Evolutionary conservation across 1,284 basidiomycete genomes (phyloP).

Genomic region (Anthracocystis setariae): DNA sequence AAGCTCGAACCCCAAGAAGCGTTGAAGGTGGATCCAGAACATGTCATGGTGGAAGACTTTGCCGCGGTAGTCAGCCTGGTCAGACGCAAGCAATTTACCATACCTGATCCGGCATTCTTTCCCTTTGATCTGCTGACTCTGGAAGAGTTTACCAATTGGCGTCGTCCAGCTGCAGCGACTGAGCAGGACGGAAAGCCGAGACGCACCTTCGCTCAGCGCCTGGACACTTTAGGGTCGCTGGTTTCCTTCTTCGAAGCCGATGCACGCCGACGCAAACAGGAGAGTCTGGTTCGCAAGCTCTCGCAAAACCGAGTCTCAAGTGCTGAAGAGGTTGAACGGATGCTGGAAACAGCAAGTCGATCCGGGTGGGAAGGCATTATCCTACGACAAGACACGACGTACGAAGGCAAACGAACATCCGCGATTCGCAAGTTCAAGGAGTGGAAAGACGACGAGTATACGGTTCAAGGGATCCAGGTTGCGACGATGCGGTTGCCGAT

Average conservation of each 20-base stretch:
- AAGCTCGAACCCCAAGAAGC: neutral
- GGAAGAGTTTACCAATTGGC: conserved; percentile 50
- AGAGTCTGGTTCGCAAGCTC: conserved; percentile 30
- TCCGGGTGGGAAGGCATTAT: conserved; percentile 57
- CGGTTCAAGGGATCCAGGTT: conserved; percentile 31
- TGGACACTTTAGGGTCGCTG: conserved; percentile 18
- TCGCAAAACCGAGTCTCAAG: conserved; percentile 29
- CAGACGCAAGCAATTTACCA: conserved; percentile 29
- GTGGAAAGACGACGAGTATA: conserved; percentile 57
- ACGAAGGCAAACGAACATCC: conserved; percentile 52
- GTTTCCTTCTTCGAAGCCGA: conserved; percentile 22
- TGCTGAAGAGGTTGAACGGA: conserved; percentile 12
- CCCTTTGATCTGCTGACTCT: conserved; percentile 55
- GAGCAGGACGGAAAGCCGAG: neutral
- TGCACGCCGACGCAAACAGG: conserved; percentile 4
- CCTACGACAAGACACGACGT: conserved; percentile 40
- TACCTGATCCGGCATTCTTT: conserved; percentile 43
- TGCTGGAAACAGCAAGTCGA: conserved; percentile 24
- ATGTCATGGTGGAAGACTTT: conserved; percentile 51
- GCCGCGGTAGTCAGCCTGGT: conserved; percentile 38
- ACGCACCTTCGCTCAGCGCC: conserved; percentile 36
- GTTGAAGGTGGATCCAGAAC: neutral
- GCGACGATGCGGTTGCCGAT: conserved; percentile 51
- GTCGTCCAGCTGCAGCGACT: neutral
- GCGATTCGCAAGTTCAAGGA: conserved; percentile 53